Percentiles rank a stretch among this genome's conserved stretches.
Conservation (phyloP, 2,329 filamentous ascomycete genomes). For the Remersonia thermophila region DNA sequence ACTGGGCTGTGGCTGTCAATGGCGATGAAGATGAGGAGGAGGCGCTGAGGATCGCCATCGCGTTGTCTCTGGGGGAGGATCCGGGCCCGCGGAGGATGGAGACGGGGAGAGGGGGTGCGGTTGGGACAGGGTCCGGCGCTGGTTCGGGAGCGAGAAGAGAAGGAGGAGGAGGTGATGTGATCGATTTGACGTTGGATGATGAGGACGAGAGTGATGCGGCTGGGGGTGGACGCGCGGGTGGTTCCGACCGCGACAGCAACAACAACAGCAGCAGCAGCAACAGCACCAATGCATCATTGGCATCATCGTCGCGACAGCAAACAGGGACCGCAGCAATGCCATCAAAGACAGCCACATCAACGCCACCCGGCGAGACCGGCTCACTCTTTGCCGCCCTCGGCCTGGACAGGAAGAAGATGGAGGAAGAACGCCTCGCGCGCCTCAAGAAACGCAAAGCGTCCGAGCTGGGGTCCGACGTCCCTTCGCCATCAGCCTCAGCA, state of each 20-base stretch:
- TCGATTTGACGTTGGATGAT: conserved; percentile 16
- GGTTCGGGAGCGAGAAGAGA: too few relatives aligned
- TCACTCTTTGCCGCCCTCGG: conserved; percentile 30
- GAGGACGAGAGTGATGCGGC: conserved; percentile 5
- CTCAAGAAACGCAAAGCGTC: conserved; percentile 40
- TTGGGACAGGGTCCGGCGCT: conserved; percentile 12
- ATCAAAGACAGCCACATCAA: background rate
- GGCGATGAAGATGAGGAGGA: conserved; percentile 40
- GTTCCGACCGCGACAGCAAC: background rate
- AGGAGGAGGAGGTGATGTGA: conserved; percentile 1
- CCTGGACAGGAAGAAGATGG: conserved; percentile 72
- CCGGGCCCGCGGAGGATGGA: conserved; percentile 11
- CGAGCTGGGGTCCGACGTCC: conserved; percentile 1
- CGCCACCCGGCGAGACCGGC: background rate
- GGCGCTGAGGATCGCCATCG: conserved; percentile 48
- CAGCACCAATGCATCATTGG: too few relatives aligned
- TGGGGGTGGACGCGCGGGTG: conserved; percentile 1
- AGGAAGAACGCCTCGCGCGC: conserved; percentile 66
- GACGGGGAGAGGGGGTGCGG: too few relatives aligned
- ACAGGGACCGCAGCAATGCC: background rate
- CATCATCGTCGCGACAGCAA: conserved; percentile 6
- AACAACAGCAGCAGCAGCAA: background rate
- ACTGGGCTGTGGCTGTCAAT: conserved; percentile 18
- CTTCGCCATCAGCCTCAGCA: too few relatives aligned
- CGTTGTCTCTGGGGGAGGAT: conserved; percentile 36